A percentile compares a stretch with the other conserved stretches of the same genome.
Conservation (phyloP, 805 yeast genomes). For the Starmerella geochares region DNA sequence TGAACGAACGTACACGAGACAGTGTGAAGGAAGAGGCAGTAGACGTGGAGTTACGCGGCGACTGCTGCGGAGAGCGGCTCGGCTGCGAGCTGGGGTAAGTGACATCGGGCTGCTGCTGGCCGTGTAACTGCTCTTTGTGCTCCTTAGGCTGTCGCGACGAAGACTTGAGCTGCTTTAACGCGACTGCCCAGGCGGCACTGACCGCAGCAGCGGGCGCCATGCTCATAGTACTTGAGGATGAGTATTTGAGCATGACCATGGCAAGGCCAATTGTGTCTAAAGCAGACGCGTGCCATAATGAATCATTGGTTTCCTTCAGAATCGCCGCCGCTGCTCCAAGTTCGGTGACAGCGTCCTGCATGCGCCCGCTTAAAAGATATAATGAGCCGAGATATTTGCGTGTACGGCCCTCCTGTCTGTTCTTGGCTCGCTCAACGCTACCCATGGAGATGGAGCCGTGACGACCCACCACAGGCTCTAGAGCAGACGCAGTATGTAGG, state of each 20-base stretch:
- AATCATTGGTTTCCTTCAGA: constrained; percentile 56
- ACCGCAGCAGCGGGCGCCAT: constrained; percentile 30
- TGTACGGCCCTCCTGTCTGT: constrained; percentile 60
- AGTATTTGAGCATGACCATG: constrained; percentile 47
- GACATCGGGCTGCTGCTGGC: background rate
- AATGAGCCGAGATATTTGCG: constrained; percentile 66
- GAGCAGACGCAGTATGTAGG: constrained; percentile 11
- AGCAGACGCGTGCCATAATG: constrained; percentile 79
- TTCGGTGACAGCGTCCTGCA: constrained; percentile 56
- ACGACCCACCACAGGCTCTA: constrained; percentile 20
- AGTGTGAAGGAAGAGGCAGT: constrained; percentile 37
- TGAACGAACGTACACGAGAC: constrained; percentile 2
- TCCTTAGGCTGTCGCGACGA: background rate
- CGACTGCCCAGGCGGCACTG: constrained; percentile 19
- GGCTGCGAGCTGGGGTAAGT: background rate
- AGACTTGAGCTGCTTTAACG: constrained; percentile 5
- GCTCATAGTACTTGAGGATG: constrained; percentile 23
- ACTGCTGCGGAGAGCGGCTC: background rate
- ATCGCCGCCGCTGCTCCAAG: constrained; percentile 62
- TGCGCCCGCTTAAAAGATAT: constrained; percentile 68
- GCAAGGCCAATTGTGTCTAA: constrained; percentile 72
- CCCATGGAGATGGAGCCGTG: constrained; percentile 31
- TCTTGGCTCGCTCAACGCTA: constrained; percentile 33
- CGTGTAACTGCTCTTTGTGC: background rate
- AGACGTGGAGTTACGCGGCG: constrained; percentile 1